Percentiles rank a stretch among this genome's conserved stretches.
Conservation (phyloP, 306 rosid genomes). For the Dalbergia cochinchinensis region DNA sequence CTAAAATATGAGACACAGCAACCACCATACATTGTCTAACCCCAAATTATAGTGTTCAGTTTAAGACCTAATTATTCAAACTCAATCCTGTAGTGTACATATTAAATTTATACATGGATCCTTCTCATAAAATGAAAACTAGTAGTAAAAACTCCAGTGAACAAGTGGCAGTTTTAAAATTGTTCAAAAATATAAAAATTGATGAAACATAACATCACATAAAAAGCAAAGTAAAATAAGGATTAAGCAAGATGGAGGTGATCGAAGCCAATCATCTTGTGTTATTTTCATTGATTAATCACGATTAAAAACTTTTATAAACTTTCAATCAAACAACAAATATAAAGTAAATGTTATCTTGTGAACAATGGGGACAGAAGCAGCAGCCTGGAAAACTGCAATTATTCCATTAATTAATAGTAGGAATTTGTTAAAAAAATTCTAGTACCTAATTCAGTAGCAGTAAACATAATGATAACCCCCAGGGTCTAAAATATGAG, state of each 20-base stretch:
- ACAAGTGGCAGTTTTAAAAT: background rate
- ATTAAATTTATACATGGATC: background rate
- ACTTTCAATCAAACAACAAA: background rate
- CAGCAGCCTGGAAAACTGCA: background rate
- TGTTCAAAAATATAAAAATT: background rate
- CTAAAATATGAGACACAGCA: background rate
- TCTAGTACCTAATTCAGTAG: background rate
- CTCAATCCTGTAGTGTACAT: background rate
- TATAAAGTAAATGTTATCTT: background rate
- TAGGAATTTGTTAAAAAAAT: background rate
- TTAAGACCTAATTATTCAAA: background rate
- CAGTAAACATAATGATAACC: background rate
- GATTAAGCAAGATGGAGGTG: background rate
- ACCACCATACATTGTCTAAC: background rate
- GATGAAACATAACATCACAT: background rate
- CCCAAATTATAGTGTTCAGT: background rate
- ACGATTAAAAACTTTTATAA: background rate
- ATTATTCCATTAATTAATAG: background rate
- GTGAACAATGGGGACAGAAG: background rate
- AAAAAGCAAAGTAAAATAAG: background rate
- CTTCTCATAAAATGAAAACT: conserved; percentile 6
- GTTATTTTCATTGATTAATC: conserved; percentile 9
- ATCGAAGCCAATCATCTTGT: conserved; percentile 4
- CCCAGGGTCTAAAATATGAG: background rate
- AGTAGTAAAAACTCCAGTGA: background rate